Percentiles rank a stretch among this genome's conserved stretches.
Conservation (phyloP, 805 yeast species). For the Myxozyma vanderwaltii region DNA sequence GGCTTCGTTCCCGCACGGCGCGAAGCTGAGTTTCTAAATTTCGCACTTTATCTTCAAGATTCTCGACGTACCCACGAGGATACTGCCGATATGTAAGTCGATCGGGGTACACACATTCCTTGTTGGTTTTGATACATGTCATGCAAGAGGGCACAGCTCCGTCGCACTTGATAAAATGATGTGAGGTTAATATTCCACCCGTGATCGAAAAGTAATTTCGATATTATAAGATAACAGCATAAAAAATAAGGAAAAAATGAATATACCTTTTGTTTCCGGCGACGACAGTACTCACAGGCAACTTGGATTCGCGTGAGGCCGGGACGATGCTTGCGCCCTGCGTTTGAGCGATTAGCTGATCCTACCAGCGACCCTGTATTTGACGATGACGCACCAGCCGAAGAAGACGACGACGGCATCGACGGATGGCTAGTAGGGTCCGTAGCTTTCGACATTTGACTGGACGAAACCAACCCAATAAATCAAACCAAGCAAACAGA, state of each 20-base stretch:
- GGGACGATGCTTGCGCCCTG: slow-evolving; percentile 18
- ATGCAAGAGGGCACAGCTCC: slow-evolving; percentile 20
- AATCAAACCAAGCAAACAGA: too few relatives aligned
- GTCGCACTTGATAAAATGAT: slow-evolving; percentile 17
- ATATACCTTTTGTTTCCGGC: slow-evolving; percentile 21
- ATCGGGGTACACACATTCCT: slow-evolving; percentile 20
- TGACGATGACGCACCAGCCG: neutral
- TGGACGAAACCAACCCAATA: too few relatives aligned
- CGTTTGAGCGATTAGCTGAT: neutral
- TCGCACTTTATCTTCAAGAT: slow-evolving; percentile 61
- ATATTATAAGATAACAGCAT: too few relatives aligned
- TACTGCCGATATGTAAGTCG: slow-evolving; percentile 18
- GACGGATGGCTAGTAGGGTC: neutral
- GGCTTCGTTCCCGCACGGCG: slow-evolving; percentile 54
- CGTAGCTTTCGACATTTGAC: too few relatives aligned
- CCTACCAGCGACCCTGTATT: neutral
- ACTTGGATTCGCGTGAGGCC: slow-evolving; percentile 22
- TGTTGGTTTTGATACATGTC: slow-evolving; percentile 20
- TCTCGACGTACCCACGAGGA: slow-evolving; percentile 27
- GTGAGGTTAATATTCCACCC: neutral
- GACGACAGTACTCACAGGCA: slow-evolving; percentile 26
- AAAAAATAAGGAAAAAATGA: too few relatives aligned
- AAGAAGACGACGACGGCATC: neutral
- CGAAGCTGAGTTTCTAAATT: slow-evolving; percentile 79
- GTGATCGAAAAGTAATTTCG: too few relatives aligned